These are phyloP conservation scores for Suillus lakei DNA, from an alignment of 768 basidiomycete species.

Conservation along the genomic window DNA sequence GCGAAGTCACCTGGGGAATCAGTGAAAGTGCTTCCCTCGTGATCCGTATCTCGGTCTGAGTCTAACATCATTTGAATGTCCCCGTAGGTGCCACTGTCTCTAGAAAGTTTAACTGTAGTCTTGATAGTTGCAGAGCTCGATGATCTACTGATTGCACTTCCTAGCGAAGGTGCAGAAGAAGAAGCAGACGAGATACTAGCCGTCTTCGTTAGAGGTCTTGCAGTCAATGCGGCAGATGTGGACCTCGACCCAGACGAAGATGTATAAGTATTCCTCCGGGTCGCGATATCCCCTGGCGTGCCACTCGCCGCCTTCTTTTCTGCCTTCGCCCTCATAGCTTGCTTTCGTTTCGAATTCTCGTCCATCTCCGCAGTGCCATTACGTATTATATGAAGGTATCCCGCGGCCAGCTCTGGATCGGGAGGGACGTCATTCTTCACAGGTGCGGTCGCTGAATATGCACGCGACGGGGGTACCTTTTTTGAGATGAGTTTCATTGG, in stretches of 20 bases:
- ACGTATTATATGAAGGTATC: slow-evolving; percentile 18
- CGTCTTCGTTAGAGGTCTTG: background rate
- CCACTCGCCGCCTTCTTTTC: slow-evolving; percentile 16
- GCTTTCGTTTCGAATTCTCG: slow-evolving; percentile 31
- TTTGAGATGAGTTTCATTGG: slow-evolving; percentile 4
- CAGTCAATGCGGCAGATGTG: background rate
- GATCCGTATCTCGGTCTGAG: slow-evolving; percentile 1
- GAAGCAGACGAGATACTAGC: background rate
- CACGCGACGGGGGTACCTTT: background rate
- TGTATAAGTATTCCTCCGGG: background rate
- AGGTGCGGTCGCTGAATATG: background rate
- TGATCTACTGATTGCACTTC: background rate
- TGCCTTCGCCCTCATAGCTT: slow-evolving; percentile 18
- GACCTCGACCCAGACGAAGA: background rate
- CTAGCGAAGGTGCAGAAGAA: background rate
- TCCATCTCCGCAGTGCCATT: slow-evolving; percentile 28
- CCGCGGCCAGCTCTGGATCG: background rate
- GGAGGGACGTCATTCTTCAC: background rate
- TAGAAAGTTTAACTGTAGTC: background rate
- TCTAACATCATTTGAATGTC: background rate
- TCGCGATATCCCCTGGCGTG: background rate
- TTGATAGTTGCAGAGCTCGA: background rate
- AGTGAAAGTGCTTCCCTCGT: background rate
- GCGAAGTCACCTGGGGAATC: no score
- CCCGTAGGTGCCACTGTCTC: background rate